These are phyloP conservation scores for Dendrocalamus latiflorus DNA, from an alignment of 202 grass and related monocot genomes.

Conservation along the genomic window DNA sequence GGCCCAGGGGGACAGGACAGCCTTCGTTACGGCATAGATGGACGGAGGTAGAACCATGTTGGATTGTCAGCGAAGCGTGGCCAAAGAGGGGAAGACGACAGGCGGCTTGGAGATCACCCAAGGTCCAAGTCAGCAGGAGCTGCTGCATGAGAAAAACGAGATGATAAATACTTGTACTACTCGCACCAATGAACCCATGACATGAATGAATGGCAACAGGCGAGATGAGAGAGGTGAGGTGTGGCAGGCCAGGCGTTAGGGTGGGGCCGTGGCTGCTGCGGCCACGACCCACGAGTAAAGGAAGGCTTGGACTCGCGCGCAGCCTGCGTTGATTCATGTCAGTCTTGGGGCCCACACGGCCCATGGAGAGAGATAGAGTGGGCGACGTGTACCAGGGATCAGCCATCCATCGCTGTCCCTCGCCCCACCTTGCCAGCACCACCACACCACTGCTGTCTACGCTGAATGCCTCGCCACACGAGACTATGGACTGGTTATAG, in stretches of 20 bases:
- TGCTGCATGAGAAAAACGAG: no score
- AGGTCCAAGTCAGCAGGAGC: no score
- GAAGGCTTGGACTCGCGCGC: background rate
- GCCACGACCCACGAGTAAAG: constrained; percentile 4
- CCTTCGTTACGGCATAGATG: background rate
- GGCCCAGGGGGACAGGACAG: background rate
- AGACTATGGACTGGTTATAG: no score
- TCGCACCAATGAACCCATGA: background rate
- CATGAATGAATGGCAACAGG: background rate
- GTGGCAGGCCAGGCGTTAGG: background rate
- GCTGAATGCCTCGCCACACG: no score
- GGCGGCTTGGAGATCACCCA: background rate
- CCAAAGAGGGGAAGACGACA: no score
- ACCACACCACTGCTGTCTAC: no score
- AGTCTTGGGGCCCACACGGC: background rate
- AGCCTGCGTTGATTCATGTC: background rate
- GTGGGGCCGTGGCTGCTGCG: background rate
- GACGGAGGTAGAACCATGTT: background rate
- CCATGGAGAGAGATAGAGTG: background rate
- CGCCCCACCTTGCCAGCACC: no score
- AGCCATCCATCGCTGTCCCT: no score
- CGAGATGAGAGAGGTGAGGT: background rate
- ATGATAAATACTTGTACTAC: no score
- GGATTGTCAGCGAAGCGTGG: background rate
- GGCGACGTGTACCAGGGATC: no score